phyloP scores from a whole-genome alignment of 164 flowering plant genomes.

The Malania oleifera region DNA sequence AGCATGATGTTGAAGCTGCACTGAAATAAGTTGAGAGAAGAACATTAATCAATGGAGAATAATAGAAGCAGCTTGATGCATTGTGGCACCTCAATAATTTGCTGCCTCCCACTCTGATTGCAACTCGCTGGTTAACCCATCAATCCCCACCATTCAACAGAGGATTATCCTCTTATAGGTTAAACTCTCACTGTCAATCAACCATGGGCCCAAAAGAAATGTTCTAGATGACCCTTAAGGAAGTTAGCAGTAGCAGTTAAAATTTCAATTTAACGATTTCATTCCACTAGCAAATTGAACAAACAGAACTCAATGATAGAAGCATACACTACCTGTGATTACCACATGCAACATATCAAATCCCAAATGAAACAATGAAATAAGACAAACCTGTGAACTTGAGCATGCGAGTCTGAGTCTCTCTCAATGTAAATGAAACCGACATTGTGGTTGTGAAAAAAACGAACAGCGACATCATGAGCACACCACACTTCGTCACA shows the following conservation, averaged over 20 bases:
- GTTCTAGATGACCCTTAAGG: background rate
- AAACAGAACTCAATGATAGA: background rate
- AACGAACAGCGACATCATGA: constrained; percentile 97
- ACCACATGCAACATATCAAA: background rate
- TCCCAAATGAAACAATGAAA: constrained; percentile 5
- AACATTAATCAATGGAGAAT: constrained; percentile 1
- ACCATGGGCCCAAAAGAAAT: background rate
- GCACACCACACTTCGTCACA: constrained; percentile 94
- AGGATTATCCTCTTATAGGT: background rate
- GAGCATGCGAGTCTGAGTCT: constrained; percentile 98
- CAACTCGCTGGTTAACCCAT: background rate
- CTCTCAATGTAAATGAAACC: constrained; percentile 94
- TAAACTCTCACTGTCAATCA: background rate
- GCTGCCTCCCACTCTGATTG: background rate
- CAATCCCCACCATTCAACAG: background rate
- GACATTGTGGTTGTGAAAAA: constrained; percentile 99
- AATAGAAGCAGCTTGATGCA: background rate
- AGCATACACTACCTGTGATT: constrained; percentile 1
- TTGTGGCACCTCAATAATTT: background rate
- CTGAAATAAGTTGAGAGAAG: constrained; percentile 43
- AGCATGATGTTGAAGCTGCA: constrained; percentile 99
- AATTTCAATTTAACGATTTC: background rate
- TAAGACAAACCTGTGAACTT: constrained; percentile 78
- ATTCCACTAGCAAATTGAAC: background rate
- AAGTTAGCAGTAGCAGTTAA: background rate